Evolutionary conservation across 2,329 filamentous ascomycete species (phyloP).

Genomic region (Rutstroemia sydowiana): DNA sequence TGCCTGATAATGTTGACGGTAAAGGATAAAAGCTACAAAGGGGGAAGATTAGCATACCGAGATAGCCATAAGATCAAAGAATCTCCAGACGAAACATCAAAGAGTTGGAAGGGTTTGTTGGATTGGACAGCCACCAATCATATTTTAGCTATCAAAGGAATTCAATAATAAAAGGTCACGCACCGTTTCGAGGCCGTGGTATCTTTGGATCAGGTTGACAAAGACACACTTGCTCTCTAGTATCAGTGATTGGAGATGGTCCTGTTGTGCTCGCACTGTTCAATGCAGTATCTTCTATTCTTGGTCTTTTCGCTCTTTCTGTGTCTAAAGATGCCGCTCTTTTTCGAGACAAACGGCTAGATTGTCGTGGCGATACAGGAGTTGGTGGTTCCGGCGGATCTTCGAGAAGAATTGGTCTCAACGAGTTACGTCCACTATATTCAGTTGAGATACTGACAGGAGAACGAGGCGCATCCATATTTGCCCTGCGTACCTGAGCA

Average conservation of each 20-base stretch:
- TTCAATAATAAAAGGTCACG: constrained; percentile 33
- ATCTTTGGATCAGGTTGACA: constrained; percentile 67
- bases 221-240: constrained; percentile 49
- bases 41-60: constrained; percentile 25
- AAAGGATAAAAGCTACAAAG: constrained; percentile 84
- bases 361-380: constrained; percentile 21
- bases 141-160: constrained; percentile 16
- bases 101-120: constrained; percentile 15
- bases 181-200: constrained; percentile 63
- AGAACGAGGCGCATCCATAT: constrained; percentile 20
- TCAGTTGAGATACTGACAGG: constrained; percentile 26
- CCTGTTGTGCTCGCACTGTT: constrained; percentile 22
- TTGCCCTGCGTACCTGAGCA: constrained; percentile 13
- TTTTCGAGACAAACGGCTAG: constrained; percentile 28
- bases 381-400: constrained; percentile 20
- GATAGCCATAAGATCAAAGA: constrained; percentile 19
- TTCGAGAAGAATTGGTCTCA: constrained; percentile 20
- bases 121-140: constrained; percentile 16
- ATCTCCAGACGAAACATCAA: constrained; percentile 15
- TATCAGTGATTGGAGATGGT: constrained; percentile 15
- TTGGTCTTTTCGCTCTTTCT: constrained; percentile 24
- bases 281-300: constrained; percentile 24
- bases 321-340: constrained; percentile 28
- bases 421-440: constrained; percentile 23
- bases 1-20: constrained; percentile 86